Evolutionary conservation across 495 filamentous ascomycete species (phyloP).

Genomic region (Aspergillus steynii): DNA sequence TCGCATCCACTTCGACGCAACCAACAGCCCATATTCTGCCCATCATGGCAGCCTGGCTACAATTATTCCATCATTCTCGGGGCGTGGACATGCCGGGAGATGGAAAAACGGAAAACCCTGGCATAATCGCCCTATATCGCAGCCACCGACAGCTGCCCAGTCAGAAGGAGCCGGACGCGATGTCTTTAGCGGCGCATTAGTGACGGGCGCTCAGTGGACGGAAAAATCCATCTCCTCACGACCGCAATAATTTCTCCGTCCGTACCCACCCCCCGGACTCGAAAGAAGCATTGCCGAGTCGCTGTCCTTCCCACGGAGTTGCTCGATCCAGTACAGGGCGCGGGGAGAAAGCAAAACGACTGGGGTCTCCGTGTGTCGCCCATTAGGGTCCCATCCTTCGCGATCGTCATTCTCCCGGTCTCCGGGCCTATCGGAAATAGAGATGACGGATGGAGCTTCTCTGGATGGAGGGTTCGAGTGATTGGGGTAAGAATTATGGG

Average conservation of each 20-base stretch:
- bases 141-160: too few species aligned
- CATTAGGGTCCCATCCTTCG: not conserved
- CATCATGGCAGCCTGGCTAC: too few species aligned
- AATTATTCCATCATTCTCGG: too few species aligned
- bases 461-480: not conserved
- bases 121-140: not conserved
- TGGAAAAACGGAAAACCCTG: not conserved
- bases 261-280: constrained; percentile 6
- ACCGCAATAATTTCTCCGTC: constrained; percentile 9
- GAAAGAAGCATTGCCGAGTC: constrained; percentile 15
- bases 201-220: constrained; percentile 6
- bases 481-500: not conserved
- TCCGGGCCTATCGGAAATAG: not conserved
- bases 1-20: not conserved
- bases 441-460: constrained; percentile 1
- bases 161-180: not conserved
- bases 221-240: constrained; percentile 7
- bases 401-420: not conserved
- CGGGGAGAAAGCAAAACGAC: constrained; percentile 3
- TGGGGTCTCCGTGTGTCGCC: not conserved
- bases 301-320: constrained; percentile 1
- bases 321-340: constrained; percentile 4
- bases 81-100: not conserved
- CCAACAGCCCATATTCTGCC: not conserved
- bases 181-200: not conserved